Base-by-base conservation (phyloP, 441 rosid genomes). In the Macaranga tanarius region DNA sequence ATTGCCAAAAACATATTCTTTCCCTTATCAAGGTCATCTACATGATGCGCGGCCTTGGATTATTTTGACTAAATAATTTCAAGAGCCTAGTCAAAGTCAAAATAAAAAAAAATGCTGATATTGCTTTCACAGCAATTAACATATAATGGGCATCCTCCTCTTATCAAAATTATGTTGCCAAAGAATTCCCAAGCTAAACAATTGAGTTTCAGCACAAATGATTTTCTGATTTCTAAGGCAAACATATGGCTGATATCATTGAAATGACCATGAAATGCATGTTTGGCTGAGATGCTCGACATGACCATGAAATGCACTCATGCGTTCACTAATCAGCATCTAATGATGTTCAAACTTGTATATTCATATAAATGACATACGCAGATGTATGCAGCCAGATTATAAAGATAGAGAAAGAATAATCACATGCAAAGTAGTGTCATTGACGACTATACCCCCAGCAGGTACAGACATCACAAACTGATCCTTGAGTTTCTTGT, bases 371-470 rank as follows among this genome's bases (percentile, higher is more conserved):
- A 5, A 25, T 47, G 15, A 71, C 60, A 70, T 67, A 67, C 56
- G 80, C 71, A 71, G 63, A 71, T 73, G 19, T 58, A 73, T 58
- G 73, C 19, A 59, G 60, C 67, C 63, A 70, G 73, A 42, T 67
- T 72, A 16, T 26, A 50, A 75, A 65, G 45, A 61, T 62, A n/a
- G 25, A 60, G 50, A 67, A 38, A 65, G 34, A 76, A 69, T 13
- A 62, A 28, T 67, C 59, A 96, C 97, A 67, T 96, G 99, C 38
- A 93, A 19, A 76, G 89, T 65, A 23, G 92, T 81, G 84, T 96
- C 99, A 51, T 96, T 96, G 76, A 96, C 73, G 54, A 84, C 80
- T 60, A 93, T 73, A 66, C 97, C 98, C 73, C 99, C 99, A 0
- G 98, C 90, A 2, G 90, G 85, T 60, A 96, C 81, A 67, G 87